Evolutionary conservation across 2,329 filamentous ascomycete species (phyloP).

Genomic region (Fusarium goolgardi): DNA sequence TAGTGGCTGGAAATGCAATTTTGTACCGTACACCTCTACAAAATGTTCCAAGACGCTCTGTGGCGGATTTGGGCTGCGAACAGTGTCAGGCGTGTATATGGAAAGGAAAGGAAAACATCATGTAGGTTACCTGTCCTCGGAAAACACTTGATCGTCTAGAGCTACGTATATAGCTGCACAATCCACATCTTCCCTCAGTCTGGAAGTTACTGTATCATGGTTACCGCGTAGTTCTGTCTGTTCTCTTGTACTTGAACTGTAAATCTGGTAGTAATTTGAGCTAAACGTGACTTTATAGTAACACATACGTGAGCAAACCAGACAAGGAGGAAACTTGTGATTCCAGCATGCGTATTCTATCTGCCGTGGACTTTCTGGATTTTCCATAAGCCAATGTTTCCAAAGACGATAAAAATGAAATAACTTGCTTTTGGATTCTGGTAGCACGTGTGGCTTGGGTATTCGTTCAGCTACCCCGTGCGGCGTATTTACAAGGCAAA

Average conservation of each 20-base stretch:
- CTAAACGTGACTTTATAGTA: fast-evolving
- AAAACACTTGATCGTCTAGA: not conserved
- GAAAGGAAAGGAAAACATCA: no score
- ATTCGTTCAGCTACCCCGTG: not conserved
- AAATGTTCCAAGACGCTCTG: not conserved
- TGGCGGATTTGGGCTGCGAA: not conserved
- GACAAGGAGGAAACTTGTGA: slow-evolving; percentile 1
- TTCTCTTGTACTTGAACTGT: not conserved
- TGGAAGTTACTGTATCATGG: fast-evolving
- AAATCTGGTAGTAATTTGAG: fast-evolving
- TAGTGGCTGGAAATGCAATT: slow-evolving; percentile 12
- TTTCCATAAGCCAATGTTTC: not conserved
- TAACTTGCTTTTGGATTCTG: not conserved
- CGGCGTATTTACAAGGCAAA: slow-evolving; percentile 4
- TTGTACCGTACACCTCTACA: not conserved
- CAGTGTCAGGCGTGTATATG: fast-evolving
- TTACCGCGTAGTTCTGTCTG: fast-evolving
- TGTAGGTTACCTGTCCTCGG: not conserved
- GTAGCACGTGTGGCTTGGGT: not conserved
- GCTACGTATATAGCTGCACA: no score
- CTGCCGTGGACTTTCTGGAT: not conserved
- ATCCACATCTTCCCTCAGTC: no score
- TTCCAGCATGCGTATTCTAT: slow-evolving; percentile 2
- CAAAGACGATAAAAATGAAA: fast-evolving
- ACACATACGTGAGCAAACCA: not conserved